Percentiles rank a stretch among this genome's conserved stretches.
phyloP scores from a whole-genome alignment of 2,329 filamentous ascomycete genomes.

The Penicillium fuscoglaucum region DNA sequence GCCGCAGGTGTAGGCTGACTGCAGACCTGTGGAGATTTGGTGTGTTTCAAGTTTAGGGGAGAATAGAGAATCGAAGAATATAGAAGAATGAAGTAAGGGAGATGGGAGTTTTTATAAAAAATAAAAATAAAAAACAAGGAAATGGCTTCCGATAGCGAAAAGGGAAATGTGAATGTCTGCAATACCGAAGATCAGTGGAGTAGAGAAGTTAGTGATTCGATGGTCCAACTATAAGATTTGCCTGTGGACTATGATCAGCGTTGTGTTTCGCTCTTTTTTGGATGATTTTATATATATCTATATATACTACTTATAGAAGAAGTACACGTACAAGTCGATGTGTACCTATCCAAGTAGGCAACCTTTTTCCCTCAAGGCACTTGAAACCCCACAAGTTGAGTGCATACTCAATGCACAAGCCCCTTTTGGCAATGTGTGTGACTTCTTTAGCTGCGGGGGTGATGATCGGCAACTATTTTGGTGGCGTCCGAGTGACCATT shows the following conservation, averaged over 20 bases:
- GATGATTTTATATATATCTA: not conserved
- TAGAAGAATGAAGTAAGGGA: not conserved
- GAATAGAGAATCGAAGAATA: not conserved
- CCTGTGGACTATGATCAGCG: constrained; percentile 15
- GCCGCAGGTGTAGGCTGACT: constrained; percentile 15
- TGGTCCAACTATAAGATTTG: constrained; percentile 5
- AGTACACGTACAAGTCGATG: not conserved
- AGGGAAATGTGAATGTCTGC: not conserved
- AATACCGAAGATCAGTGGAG: constrained; percentile 10
- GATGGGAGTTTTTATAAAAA: not conserved
- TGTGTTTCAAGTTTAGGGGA: constrained; percentile 6
- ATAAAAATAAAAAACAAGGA: not conserved
- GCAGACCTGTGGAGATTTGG: not conserved
- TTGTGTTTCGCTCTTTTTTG: not conserved
- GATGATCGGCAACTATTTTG: not conserved
- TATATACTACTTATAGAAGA: not conserved
- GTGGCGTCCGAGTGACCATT: constrained; percentile 3
- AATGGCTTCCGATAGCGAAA: constrained; percentile 5
- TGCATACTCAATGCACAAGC: not conserved
- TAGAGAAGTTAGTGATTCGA: constrained; percentile 1
- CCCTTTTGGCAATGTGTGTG: not conserved
- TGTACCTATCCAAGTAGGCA: not conserved
- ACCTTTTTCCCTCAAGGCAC: not conserved
- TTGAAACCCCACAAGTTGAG: not conserved
- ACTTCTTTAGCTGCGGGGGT: not conserved